Base-by-base conservation (phyloP, 2,329 filamentous ascomycete genomes). In the Onygenales sp. region DNA sequence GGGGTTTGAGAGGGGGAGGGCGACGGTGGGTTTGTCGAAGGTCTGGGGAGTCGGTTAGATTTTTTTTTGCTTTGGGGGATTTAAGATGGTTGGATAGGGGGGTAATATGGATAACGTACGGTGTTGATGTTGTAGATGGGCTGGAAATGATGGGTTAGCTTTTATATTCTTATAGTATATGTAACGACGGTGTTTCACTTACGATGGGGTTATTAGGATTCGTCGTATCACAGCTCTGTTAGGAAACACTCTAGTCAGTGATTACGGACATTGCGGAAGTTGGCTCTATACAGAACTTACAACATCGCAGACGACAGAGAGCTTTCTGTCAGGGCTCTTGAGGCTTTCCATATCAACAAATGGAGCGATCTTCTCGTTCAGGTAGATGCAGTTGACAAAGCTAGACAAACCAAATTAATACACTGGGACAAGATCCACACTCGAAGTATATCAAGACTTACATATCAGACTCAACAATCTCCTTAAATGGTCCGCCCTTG, bases 361-460 rank as follows among this genome's bases (percentile, higher is more conserved):
- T 36, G 86, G 86, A 31, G 88, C 86, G 60, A 93, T 91, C 67
- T 85, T 81, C 61, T 82, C 76, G 56, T 78, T 82, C 42, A 96
- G 83, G 74, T 95, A 95, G 68, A 95, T 92, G 79, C 86, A 90
- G 76, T 93, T 94, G 69, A 93, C 78, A 67, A 90, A 88, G 65
- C 89, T 85, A 63, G 88, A 56, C 62, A 51, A 65, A 62, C 39
- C 4, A 31, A 6, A 40, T 33, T 14, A 32, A 48, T 13, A 34
- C 3, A 37, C 8, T n/a, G 40, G 47, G 13, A 43, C 46, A 34
- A 17, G 27, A 40, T 0, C 11, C 21, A 39, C 5, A n/a, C 11
- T 14, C 3, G 6, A 1, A 21, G 31, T 33, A 14, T 31, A n/a
- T 9, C 4, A 21, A 10, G 42, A 52, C 59, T 37, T 75, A 78